Evolutionary conservation across 305 asterid genomes (phyloP), one percentile per base, ranked within the genome.

Genomic region (Striga hermonthica): DNA sequence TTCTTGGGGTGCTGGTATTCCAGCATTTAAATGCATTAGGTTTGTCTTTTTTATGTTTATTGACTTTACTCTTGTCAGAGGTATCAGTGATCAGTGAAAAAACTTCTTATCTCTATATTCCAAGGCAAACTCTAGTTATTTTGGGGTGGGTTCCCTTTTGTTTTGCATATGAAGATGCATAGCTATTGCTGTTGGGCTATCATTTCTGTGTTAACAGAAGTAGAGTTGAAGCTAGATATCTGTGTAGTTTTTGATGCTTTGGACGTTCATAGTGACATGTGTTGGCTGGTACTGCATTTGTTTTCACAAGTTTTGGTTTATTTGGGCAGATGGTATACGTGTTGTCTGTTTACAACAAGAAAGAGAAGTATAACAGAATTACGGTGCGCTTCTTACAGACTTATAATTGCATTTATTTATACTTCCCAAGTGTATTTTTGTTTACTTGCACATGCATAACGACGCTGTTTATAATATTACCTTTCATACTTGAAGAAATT

Each of bases 291-390:
- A 34, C 57, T 60, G 66, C 72, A 66, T 56, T 12, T 66, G n/a
- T 48, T 49, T 63, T 74, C 60, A 81, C 50, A 43, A 12, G 66
- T 53, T 65, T 53, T 45, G 39, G 65, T 68, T 68, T 78, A 5
- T 49, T 72, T 72, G 81, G 71, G 75, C 99, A 94, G 98, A 88
- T 94, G 98, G 95, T 94, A 65, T 94, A 94, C 59, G 98, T 94
- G 53, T 78, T 94, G 80, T 94, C 96, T 43, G 82, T 94, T 49
- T 94, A 94, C 83, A 84, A 84, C 89, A 94, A 88, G 95, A 94
- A 88, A 80, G 99, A 91, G 83, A 85, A 81, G 77, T 53, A 88
- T 76, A 79, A 90, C 50, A 90, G 95, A 69, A 84, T 91, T 40
- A 94, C 95, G 91, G 97, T 94, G 74, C 37, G 84, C 31, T 22